Base-by-base conservation (phyloP, 768 basidiomycete species). In the Filobasidium floriforme region DNA sequence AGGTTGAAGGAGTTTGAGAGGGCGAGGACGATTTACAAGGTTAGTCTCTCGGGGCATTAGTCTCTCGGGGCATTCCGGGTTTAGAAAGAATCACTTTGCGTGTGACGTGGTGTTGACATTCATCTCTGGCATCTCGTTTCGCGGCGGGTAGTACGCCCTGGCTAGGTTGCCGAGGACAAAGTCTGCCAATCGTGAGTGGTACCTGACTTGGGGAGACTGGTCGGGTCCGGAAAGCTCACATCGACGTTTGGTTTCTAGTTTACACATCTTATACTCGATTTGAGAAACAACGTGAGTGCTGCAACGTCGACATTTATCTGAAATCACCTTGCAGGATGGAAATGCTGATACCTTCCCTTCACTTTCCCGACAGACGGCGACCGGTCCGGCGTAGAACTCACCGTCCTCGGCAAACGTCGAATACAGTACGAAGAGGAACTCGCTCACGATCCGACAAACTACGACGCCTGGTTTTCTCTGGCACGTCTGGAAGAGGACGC, bases 391-490 rank as follows among this genome's bases (percentile, higher is more conserved):
- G 85, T 99, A 28, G 94, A 97, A 77, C 84, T 86, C 46, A 99
- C 96, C 7, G 94, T 99, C 0, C 84, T 97, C 0, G 93, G 93
- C 40, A 99, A 97, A 78, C 87, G 96, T n/a, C 85, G 96, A 44
- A 97, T 99, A 65, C 92, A 98, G 73, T 98, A 99, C 73, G 96
- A 99, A 76, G 96, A 99, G 69, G 96, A 99, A 79, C 80, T 98
- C 1, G 77, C 86, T 11, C 88, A 94, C 65, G 92, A 98, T 69
- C 87, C 90, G 0, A 86, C 88, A 51, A 97, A 97, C 77, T 99
- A 97, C 75, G 96, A 98, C 77, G 88, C 89, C 0, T 99, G 96
- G 96, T 97, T 99, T 75, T 96, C 98, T 73, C 94, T 94, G 72
- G 85, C 91, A 24, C 84, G 93, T 19, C 77, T 99, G 41, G 96